Evolutionary conservation across 1,284 basidiomycete species (phyloP).

Genomic region (Cronartium quercuum): DNA sequence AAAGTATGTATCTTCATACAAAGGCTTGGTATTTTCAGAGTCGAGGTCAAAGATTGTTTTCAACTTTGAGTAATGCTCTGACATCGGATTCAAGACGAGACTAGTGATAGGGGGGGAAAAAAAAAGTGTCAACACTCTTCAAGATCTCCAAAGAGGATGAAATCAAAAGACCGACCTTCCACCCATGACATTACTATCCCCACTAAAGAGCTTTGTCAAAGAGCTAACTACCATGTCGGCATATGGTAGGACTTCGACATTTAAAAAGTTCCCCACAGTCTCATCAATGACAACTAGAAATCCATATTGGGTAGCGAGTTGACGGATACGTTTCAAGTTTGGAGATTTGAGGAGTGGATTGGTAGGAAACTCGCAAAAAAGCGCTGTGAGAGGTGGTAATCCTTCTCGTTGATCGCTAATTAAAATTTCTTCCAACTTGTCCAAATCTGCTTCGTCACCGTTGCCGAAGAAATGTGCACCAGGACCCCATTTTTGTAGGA

Average conservation of each 20-base stretch:
- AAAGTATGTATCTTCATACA: conserved; percentile 82
- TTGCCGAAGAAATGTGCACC: conserved; percentile 85
- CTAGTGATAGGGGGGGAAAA: conserved; percentile 50
- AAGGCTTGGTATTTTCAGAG: conserved; percentile 42
- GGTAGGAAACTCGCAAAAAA: conserved; percentile 78
- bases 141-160: neutral
- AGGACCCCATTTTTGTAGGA: conserved; percentile 92
- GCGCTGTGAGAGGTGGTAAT: conserved; percentile 51
- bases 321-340: conserved; percentile 68
- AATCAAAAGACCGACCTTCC: conserved; percentile 62
- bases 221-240: conserved; percentile 92
- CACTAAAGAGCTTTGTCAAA: conserved; percentile 91
- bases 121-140: neutral
- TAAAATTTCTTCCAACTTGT: conserved; percentile 64
- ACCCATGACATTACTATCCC: conserved; percentile 94
- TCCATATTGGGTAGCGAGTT: conserved; percentile 76
- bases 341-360: conserved; percentile 85
- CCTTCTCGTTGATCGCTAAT: conserved; percentile 52
- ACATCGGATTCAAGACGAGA: conserved; percentile 75
- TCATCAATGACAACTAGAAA: conserved; percentile 91
- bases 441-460: conserved; percentile 70
- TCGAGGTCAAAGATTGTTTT: conserved; percentile 56
- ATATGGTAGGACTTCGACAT: conserved; percentile 82
- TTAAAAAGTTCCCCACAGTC: conserved; percentile 92
- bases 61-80: conserved; percentile 62